These are phyloP conservation scores for Lomentospora prolificans DNA, from an alignment of 2,329 filamentous ascomycete genomes.

Conservation along the genomic window DNA sequence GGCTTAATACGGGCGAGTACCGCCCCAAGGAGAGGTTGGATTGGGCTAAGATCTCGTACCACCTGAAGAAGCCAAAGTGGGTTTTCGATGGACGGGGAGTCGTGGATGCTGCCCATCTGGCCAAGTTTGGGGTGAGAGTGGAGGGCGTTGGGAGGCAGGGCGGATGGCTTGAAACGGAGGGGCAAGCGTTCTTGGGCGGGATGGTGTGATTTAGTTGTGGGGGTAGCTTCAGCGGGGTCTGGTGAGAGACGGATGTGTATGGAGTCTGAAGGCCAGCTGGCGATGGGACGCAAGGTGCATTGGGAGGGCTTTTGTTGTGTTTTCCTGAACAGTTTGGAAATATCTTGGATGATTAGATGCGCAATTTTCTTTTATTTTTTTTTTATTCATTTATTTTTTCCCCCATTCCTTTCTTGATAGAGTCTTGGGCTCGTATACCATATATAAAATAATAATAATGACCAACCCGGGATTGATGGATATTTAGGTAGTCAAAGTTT, in stretches of 20 bases:
- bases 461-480: too few species aligned
- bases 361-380: too few species aligned
- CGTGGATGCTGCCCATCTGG: slow-evolving; percentile 37
- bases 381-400: too few species aligned
- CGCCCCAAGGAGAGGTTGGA: slow-evolving; percentile 37
- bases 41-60: slow-evolving; percentile 38
- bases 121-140: slow-evolving; percentile 39
- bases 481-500: too few species aligned
- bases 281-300: not conserved
- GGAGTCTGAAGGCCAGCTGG: too few species aligned
- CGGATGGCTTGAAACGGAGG: not conserved
- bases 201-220: not conserved
- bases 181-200: not conserved
- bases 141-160: slow-evolving; percentile 41
- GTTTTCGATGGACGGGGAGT: slow-evolving; percentile 48
- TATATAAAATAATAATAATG: too few species aligned
- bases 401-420: too few species aligned
- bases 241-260: not conserved
- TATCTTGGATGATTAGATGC: not conserved
- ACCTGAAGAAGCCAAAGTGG: slow-evolving; percentile 44
- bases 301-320: not conserved
- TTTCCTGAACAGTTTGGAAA: not conserved
- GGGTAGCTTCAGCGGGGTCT: not conserved
- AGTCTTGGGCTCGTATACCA: not conserved
- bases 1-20: slow-evolving; percentile 29